phyloP scores from a whole-genome alignment of 2,329 filamentous ascomycete genomes.

The Verticillium klebahnii region DNA sequence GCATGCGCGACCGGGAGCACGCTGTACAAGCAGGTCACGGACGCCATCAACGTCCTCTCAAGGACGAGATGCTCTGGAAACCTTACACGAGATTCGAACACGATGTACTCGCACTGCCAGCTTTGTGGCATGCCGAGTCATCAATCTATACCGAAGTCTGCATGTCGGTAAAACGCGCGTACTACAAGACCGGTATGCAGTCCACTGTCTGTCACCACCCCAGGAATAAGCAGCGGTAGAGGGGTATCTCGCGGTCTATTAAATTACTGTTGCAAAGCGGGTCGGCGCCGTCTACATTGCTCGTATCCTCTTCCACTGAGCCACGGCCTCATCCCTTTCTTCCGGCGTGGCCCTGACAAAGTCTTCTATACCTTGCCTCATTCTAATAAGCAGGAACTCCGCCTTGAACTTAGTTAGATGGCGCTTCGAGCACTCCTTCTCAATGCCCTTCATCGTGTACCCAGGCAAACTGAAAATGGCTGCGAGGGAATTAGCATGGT shows the following conservation, averaged over 20 bases:
- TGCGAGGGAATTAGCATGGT: slow-evolving; percentile 6
- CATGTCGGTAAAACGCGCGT: too few species aligned
- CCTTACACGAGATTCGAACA: too few species aligned
- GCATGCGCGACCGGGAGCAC: too few species aligned
- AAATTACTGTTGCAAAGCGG: neutral
- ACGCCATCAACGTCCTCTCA: too few species aligned
- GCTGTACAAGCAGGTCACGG: too few species aligned
- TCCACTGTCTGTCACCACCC: too few species aligned
- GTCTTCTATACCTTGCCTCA: slow-evolving; percentile 24
- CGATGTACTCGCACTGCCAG: too few species aligned
- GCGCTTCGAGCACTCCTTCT: slow-evolving; percentile 38
- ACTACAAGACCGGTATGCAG: too few species aligned
- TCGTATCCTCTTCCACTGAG: slow-evolving; percentile 19
- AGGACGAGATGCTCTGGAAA: too few species aligned
- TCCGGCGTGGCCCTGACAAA: slow-evolving; percentile 16
- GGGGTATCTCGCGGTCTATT: neutral
- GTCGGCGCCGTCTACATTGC: neutral
- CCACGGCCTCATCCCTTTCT: slow-evolving; percentile 15
- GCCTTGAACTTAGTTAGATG: slow-evolving; percentile 25
- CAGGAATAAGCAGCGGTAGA: neutral
- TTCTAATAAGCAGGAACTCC: slow-evolving; percentile 24
- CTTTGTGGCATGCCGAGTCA: too few species aligned
- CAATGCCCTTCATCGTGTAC: slow-evolving; percentile 48
- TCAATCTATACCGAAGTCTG: too few species aligned
- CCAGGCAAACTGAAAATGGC: slow-evolving; percentile 44